A percentile compares a stretch with the other conserved stretches of the same genome.
These are phyloP conservation scores for Beauveria bassiana DNA, from an alignment of 2,329 filamentous ascomycete genomes.

Conservation along the genomic window DNA sequence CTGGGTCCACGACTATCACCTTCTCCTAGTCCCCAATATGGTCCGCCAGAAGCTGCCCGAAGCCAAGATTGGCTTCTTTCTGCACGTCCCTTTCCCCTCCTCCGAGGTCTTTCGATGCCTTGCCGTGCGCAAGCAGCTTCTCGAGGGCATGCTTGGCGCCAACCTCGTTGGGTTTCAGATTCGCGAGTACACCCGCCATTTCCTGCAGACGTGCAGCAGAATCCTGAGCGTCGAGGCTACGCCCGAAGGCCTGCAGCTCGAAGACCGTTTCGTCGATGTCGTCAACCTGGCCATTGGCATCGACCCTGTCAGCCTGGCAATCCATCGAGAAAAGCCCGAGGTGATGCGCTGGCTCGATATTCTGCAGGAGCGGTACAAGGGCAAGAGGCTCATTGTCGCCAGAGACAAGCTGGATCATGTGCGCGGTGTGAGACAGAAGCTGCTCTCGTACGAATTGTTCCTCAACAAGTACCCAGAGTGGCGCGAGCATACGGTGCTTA, in stretches of 20 bases:
- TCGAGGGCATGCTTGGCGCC: slow-evolving; percentile 88
- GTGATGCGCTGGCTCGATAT: slow-evolving; percentile 73
- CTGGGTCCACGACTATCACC: slow-evolving; percentile 94
- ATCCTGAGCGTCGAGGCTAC: slow-evolving; percentile 86
- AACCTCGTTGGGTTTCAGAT: slow-evolving; percentile 93
- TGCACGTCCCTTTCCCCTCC: slow-evolving; percentile 91
- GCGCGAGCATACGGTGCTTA: slow-evolving; percentile 79
- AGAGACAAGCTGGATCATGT: slow-evolving; percentile 92
- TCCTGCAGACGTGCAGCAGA: slow-evolving; percentile 90
- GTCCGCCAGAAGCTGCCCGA: slow-evolving; percentile 84
- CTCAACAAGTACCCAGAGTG: slow-evolving; percentile 89
- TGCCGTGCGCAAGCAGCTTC: slow-evolving; percentile 74
- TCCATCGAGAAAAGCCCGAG: slow-evolving; percentile 62
- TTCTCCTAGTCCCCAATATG: slow-evolving; percentile 83
- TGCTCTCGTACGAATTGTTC: slow-evolving; percentile 87
- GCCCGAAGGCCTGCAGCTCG: slow-evolving; percentile 78
- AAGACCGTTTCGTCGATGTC: slow-evolving; percentile 89
- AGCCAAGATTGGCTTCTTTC: slow-evolving; percentile 91
- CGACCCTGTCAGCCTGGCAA: slow-evolving; percentile 67
- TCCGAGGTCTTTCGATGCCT: slow-evolving; percentile 94
- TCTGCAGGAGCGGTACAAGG: slow-evolving; percentile 76
- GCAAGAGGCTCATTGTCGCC: slow-evolving; percentile 84
- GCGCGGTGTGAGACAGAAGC: slow-evolving; percentile 85
- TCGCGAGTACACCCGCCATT: slow-evolving; percentile 86
- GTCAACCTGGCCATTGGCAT: slow-evolving; percentile 83